Evolutionary conservation across 306 rosid species (phyloP).

Genomic region (Quercus variabilis): DNA sequence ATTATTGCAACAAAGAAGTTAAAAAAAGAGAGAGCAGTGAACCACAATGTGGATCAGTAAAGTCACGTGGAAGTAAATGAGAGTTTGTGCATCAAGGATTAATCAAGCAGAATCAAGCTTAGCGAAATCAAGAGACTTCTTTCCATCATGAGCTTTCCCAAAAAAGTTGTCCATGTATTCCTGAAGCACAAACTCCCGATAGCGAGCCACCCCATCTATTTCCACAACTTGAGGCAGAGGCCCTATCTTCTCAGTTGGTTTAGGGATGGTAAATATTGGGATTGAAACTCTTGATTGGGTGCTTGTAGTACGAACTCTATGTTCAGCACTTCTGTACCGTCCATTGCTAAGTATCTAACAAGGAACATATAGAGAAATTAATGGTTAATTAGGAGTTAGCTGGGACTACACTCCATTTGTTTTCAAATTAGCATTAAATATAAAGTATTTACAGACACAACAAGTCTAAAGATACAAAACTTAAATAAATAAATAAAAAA

Average conservation of each 20-base stretch:
- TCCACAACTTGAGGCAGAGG: slow-evolving; percentile 41
- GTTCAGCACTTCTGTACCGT: slow-evolving; percentile 61
- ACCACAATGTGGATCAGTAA: too few relatives aligned
- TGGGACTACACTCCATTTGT: too few relatives aligned
- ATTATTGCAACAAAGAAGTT: too few relatives aligned
- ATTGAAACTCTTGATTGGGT: slow-evolving; percentile 53
- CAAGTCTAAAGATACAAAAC: too few relatives aligned
- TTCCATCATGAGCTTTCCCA: slow-evolving; percentile 49
- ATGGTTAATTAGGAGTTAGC: neutral
- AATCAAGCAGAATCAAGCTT: neutral
- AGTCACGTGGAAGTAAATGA: too few relatives aligned
- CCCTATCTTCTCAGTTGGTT: slow-evolving; percentile 35
- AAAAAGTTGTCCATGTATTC: slow-evolving; percentile 62
- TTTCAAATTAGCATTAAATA: too few relatives aligned
- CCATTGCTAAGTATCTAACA: slow-evolving; percentile 55
- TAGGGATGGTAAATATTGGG: slow-evolving; percentile 43
- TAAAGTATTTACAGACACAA: too few relatives aligned
- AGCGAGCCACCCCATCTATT: slow-evolving; percentile 44
- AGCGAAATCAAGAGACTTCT: slow-evolving; percentile 61
- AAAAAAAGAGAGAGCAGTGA: too few relatives aligned
- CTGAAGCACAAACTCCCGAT: slow-evolving; percentile 38
- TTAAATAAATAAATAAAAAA: too few relatives aligned
- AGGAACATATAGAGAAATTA: neutral
- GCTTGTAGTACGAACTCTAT: slow-evolving; percentile 45
- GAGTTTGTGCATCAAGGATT: too few relatives aligned